phyloP scores from a whole-genome alignment of 2,329 filamentous ascomycete genomes.

The Aspergillus persii region DNA sequence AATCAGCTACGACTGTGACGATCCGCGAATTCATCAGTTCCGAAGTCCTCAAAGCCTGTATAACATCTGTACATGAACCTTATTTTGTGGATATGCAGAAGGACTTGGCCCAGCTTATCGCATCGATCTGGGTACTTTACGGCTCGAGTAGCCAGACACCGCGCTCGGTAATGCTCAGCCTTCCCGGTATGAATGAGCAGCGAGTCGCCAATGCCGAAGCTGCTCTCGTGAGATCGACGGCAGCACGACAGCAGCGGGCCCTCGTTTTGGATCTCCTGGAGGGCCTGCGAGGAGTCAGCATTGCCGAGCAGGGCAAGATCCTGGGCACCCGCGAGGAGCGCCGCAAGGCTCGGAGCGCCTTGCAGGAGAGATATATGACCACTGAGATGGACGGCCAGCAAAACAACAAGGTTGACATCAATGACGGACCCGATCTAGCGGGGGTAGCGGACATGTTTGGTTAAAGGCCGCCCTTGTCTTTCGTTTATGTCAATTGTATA shows the following conservation, averaged over 20 bases:
- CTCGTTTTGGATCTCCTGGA: conserved; percentile 82
- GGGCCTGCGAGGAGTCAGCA: conserved; percentile 82
- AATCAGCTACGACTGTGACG: conserved; percentile 56
- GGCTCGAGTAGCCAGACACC: conserved; percentile 68
- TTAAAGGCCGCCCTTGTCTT: conserved; percentile 20
- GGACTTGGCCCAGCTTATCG: conserved; percentile 84
- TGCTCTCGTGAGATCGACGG: conserved; percentile 55
- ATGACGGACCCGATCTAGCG: conserved; percentile 50
- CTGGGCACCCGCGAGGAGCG: conserved; percentile 42
- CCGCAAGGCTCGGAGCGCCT: conserved; percentile 41
- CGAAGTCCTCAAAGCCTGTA: conserved; percentile 84
- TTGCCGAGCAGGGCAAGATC: conserved; percentile 90
- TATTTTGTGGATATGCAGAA: conserved; percentile 97
- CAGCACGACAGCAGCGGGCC: conserved; percentile 72
- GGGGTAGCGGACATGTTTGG: conserved; percentile 56
- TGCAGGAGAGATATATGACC: conserved; percentile 46
- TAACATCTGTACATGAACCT: conserved; percentile 86
- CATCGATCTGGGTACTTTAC: conserved; percentile 78
- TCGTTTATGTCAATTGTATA: conserved; percentile 12
- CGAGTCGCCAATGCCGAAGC: conserved; percentile 66
- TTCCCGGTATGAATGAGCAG: conserved; percentile 71
- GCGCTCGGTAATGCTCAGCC: conserved; percentile 68
- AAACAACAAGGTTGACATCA: conserved; percentile 41
- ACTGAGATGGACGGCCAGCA: conserved; percentile 44
- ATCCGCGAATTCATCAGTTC: conserved; percentile 88